These are phyloP conservation scores for Cyathus olla DNA, from an alignment of 1,284 basidiomycete species.

Conservation along the genomic window DNA sequence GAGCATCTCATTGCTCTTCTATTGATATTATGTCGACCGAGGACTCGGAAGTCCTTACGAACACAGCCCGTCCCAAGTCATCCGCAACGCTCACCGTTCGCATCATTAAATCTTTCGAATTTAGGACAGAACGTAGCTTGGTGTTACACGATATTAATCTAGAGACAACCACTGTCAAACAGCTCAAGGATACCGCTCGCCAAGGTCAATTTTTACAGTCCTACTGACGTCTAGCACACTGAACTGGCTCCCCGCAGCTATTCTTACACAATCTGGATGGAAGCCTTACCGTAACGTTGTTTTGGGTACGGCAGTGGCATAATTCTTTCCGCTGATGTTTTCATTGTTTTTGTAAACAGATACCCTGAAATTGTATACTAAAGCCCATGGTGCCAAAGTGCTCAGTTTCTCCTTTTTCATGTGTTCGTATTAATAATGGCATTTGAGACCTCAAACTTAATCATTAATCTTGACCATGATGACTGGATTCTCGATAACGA, in stretches of 20 bases:
- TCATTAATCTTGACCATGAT: conserved; percentile 95
- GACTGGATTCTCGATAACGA: conserved; percentile 90
- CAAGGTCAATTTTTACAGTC: conserved; percentile 56
- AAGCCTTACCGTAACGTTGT: conserved; percentile 84
- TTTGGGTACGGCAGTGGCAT: conserved; percentile 65
- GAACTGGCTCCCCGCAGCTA: conserved; percentile 2
- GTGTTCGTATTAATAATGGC: not conserved
- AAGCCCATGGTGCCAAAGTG: conserved; percentile 95
- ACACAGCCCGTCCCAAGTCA: conserved; percentile 74
- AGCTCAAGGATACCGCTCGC: conserved; percentile 78
- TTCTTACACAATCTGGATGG: conserved; percentile 76
- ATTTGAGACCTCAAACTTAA: conserved; percentile 88
- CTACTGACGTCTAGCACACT: too few species aligned
- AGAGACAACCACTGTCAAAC: conserved; percentile 79
- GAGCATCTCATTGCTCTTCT: not conserved
- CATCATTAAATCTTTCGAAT: conserved; percentile 96
- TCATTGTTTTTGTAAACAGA: conserved; percentile 57
- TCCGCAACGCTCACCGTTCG: conserved; percentile 90
- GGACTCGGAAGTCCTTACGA: conserved; percentile 69
- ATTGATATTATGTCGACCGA: conserved; percentile 43
- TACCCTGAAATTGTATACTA: conserved; percentile 94
- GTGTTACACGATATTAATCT: conserved; percentile 89
- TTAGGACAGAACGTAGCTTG: conserved; percentile 89
- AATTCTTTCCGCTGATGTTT: conserved; percentile 2
- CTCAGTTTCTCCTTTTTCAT: not conserved